Percentiles rank a stretch among this genome's conserved stretches.
phyloP scores from a whole-genome alignment of 345 rosid genomes.

The Erucastrum elatum region DNA sequence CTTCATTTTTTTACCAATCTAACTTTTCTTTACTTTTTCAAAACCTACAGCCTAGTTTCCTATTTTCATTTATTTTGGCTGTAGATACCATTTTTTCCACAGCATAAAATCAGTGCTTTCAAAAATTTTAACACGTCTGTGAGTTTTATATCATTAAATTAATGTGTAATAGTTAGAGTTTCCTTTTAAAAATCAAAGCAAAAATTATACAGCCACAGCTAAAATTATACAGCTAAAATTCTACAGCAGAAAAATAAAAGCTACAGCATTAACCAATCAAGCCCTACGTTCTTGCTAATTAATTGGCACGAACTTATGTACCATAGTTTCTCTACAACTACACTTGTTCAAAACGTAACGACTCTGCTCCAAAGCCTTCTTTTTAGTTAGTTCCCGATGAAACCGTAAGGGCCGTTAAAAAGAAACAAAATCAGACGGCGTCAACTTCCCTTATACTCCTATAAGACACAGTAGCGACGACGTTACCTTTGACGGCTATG shows the following conservation, averaged over 20 bases:
- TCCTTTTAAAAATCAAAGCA: neutral
- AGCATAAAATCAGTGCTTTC: neutral
- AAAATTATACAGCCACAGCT: no score
- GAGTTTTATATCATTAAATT: neutral
- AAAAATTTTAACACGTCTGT: neutral
- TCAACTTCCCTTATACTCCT: conserved; percentile 1
- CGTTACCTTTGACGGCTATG: conserved; percentile 23
- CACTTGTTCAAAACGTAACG: conserved; percentile 31
- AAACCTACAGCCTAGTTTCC: neutral
- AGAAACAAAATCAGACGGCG: conserved; percentile 5
- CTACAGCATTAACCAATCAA: neutral
- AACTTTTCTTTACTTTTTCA: no score
- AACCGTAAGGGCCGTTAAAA: conserved; percentile 37
- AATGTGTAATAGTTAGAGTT: neutral
- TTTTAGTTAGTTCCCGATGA: conserved; percentile 23
- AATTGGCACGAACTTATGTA: neutral
- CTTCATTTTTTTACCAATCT: neutral
- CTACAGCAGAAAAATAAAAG: no score
- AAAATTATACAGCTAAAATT: neutral
- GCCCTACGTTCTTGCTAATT: neutral
- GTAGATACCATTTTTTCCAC: neutral
- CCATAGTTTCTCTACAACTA: neutral
- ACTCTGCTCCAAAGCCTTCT: conserved; percentile 17
- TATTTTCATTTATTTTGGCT: no score
- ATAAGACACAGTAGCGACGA: conserved; percentile 18